These are phyloP conservation scores for Cajanus cajan DNA, from an alignment of 306 rosid genomes.

Conservation along the genomic window DNA sequence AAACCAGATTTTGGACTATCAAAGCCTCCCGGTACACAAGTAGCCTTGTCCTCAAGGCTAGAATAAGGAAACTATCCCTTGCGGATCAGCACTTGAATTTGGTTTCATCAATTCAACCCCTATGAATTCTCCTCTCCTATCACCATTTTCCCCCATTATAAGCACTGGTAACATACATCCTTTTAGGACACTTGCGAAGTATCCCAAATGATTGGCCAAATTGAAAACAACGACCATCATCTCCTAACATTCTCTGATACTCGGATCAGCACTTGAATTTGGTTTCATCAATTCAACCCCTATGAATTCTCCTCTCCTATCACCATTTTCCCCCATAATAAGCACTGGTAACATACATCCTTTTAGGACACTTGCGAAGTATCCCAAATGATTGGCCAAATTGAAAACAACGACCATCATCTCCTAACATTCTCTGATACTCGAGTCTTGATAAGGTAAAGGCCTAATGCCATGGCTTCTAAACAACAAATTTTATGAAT, in stretches of 20 bases:
- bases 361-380: neutral
- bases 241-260: neutral
- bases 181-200: neutral
- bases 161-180: neutral
- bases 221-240: neutral
- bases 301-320: neutral
- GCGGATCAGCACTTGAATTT: neutral
- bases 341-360: neutral
- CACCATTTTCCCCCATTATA: neutral
- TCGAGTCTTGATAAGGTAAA: neutral
- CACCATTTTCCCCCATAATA: neutral
- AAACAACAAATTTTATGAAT: neutral
- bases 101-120: neutral
- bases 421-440: neutral
- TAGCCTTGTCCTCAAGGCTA: neutral
- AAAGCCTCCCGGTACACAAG: neutral
- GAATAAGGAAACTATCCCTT: neutral
- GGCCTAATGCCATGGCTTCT: neutral
- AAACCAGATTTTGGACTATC: neutral
- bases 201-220: neutral
- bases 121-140: neutral
- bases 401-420: neutral
- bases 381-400: neutral
- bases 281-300: neutral
- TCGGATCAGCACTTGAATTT: neutral